Percentiles rank a stretch among this genome's conserved stretches.
phyloP scores from a whole-genome alignment of 2,329 filamentous ascomycete species.

The Fusarium secorum region DNA sequence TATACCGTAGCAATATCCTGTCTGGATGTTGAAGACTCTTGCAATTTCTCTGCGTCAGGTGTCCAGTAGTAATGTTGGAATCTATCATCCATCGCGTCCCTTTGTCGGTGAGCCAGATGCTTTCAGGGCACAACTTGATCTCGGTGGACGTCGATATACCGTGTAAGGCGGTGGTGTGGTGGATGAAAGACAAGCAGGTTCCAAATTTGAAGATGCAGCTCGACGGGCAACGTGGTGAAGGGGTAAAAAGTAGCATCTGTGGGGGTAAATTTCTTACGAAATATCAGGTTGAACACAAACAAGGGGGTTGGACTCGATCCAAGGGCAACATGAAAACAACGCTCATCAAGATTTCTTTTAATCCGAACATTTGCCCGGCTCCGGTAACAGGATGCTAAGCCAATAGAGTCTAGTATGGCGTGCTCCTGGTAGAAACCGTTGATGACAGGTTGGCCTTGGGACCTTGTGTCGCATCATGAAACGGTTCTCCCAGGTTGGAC shows the following conservation, averaged over 20 bases:
- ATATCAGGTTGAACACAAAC: too few species aligned
- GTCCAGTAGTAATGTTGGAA: too few species aligned
- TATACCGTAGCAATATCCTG: not conserved
- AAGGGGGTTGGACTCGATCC: too few species aligned
- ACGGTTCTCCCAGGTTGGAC: not conserved
- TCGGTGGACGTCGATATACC: not conserved
- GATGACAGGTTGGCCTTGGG: not conserved
- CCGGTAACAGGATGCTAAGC: not conserved
- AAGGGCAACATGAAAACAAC: too few species aligned
- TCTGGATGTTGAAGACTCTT: not conserved
- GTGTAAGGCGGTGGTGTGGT: not conserved
- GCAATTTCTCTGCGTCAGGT: too few species aligned
- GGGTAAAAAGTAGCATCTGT: not conserved
- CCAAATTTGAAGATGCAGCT: not conserved
- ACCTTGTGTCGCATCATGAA: not conserved
- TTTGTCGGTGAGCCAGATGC: constrained; percentile 6
- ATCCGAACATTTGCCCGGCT: not conserved
- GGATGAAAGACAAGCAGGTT: not conserved
- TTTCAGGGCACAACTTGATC: not conserved
- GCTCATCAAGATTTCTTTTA: not conserved
- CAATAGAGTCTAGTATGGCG: not conserved
- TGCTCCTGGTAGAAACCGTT: not conserved
- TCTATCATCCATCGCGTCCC: not conserved
- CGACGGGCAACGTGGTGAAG: not conserved
- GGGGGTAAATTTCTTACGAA: too few species aligned